Evolutionary conservation across 2,329 filamentous ascomycete species (phyloP), one percentile per base, ranked within the genome.

Genomic region (Stachybotrys echinatus): DNA sequence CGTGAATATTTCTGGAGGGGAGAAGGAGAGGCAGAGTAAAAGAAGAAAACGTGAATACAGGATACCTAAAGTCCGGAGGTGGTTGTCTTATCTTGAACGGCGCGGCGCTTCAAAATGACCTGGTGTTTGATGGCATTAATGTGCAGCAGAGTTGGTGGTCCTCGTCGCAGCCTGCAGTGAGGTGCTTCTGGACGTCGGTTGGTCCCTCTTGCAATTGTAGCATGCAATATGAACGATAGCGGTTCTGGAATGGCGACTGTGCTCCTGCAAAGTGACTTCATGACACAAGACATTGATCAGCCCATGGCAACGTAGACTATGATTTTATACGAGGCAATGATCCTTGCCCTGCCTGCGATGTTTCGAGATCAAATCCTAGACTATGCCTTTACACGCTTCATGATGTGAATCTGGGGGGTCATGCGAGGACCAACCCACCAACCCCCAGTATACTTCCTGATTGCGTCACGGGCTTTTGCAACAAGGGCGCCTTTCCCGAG

Each of bases 341-440:
- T n/a, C n/a, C n/a, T n/a, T n/a, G n/a, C n/a, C n/a, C n/a, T n/a
- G n/a, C n/a, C n/a, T n/a, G n/a, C n/a, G n/a, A n/a, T n/a, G n/a
- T n/a, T n/a, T n/a, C n/a, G n/a, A n/a, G n/a, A n/a, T 34, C 14
- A 8, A 34, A 34, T 14, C 27, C 27, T 34, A 34, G 27, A 14
- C 14, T 34, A 34, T 14, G 17, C 38, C n/a, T 40, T 40, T n/a
- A 40, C 18, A n/a, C 64, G 63, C 54, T 66, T 74, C 61, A 83
- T 59, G 18, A 84, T 71, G 55, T 74, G 65, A 42, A 84, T 74
- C 47, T 72, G 68, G 6, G 80, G 79, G 54, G 72, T 72, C 79
- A 85, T 83, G 55, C 74, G 72, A 21, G 82, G 83, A 0, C 83
- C 84, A 55, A 81, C 55, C 83, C 83, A 87, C 79, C 81, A 85